phyloP scores from a whole-genome alignment of 345 rosid species.

The Eucalyptus erythrocorys region DNA sequence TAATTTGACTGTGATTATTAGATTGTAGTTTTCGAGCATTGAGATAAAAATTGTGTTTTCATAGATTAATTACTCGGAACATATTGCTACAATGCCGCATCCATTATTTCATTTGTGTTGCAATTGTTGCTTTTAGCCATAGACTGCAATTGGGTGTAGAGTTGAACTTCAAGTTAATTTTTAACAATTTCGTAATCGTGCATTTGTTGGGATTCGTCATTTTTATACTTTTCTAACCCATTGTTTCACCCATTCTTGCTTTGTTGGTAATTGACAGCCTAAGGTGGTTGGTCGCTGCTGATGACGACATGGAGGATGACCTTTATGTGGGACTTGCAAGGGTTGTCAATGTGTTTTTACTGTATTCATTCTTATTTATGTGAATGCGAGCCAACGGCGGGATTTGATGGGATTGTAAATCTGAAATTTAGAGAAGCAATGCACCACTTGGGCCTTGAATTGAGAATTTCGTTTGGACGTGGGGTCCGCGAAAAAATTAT shows the following conservation, averaged over 20 bases:
- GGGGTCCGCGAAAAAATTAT: neutral
- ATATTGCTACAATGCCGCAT: rapidly evolving
- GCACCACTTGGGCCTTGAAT: neutral
- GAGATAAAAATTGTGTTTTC: neutral
- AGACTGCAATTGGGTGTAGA: neutral
- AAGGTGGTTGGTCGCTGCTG: neutral
- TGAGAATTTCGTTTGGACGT: neutral
- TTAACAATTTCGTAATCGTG: no score
- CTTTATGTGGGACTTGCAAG: neutral
- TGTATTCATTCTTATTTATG: neutral
- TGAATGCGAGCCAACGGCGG: neutral
- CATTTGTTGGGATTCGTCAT: neutral
- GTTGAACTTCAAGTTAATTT: neutral
- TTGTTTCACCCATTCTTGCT: neutral
- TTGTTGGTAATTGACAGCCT: neutral
- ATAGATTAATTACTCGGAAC: neutral
- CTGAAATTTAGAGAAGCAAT: neutral
- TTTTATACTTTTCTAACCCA: neutral
- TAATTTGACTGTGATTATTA: no score
- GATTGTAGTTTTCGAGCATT: neutral
- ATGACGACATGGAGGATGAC: neutral
- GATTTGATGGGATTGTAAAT: neutral
- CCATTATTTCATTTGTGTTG: neutral
- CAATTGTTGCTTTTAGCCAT: neutral
- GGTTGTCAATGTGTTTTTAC: neutral